A percentile compares a stretch with the other conserved stretches of the same genome.
Conservation (phyloP, 352 stramenopile species). For the Pythium chondricola region DNA sequence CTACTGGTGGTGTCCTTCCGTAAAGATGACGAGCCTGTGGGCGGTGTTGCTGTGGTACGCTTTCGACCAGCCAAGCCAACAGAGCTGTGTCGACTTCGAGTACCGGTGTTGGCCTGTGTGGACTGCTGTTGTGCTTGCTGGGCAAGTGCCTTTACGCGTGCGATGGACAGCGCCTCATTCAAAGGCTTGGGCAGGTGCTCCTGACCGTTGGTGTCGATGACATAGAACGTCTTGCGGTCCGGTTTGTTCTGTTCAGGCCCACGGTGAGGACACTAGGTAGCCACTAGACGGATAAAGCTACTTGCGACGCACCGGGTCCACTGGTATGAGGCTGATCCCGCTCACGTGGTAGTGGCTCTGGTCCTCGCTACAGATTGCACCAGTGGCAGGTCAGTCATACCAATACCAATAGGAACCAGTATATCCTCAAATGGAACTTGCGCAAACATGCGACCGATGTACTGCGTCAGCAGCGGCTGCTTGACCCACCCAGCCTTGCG, state of each 20-base stretch:
- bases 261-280: too few relatives aligned
- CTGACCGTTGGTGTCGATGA: constrained; percentile 47
- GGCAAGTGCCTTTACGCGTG: constrained; percentile 35
- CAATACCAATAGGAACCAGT: not conserved
- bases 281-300: not conserved
- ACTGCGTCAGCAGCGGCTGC: constrained; percentile 63
- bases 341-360: constrained; percentile 36
- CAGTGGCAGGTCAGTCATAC: too few relatives aligned
- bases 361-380: constrained; percentile 31
- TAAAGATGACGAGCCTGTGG: not conserved
- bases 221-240: constrained; percentile 42
- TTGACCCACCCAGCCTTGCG: constrained; percentile 64
- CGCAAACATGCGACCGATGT: constrained; percentile 61
- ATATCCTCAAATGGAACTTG: constrained; percentile 15
- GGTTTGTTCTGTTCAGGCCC: constrained; percentile 35
- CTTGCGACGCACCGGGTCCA: constrained; percentile 33
- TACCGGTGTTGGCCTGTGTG: not conserved
- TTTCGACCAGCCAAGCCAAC: not conserved
- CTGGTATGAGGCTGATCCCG: constrained; percentile 33
- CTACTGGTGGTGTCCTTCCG: not conserved
- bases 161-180: constrained; percentile 44
- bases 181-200: constrained; percentile 42
- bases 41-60: not conserved
- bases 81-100: not conserved
- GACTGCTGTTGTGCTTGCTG: constrained; percentile 1